phyloP scores from a whole-genome alignment of 2,329 filamentous ascomycete genomes.

The Colletotrichum nymphaeae region DNA sequence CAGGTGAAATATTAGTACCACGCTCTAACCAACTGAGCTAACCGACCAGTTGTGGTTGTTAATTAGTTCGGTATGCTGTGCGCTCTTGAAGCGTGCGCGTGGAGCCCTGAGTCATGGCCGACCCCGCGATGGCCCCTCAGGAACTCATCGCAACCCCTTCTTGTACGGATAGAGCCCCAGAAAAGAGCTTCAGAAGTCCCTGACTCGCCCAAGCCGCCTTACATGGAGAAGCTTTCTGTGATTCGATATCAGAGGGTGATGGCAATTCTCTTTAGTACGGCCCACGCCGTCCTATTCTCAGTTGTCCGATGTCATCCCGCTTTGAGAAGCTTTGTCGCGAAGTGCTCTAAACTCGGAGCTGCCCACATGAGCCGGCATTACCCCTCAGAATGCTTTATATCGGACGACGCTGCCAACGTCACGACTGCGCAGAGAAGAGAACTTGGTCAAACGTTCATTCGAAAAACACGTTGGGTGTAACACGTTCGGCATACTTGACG shows the following conservation, averaged over 20 bases:
- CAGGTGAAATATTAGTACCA: conserved; percentile 34
- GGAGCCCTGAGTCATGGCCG: not conserved
- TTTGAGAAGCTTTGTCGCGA: not conserved
- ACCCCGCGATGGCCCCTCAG: not conserved
- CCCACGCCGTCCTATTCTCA: not conserved
- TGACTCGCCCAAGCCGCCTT: not conserved
- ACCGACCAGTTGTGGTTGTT: conserved; percentile 16
- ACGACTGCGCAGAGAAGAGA: not conserved
- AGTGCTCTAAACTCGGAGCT: not conserved
- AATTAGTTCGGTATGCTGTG: rapidly evolving
- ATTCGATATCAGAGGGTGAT: not conserved
- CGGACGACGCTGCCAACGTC: not conserved
- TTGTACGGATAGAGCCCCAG: too few relatives aligned
- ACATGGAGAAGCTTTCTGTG: not conserved
- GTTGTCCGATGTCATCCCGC: not conserved
- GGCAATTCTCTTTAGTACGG: not conserved
- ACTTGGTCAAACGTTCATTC: not conserved
- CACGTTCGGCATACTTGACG: too few relatives aligned
- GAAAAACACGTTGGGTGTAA: too few relatives aligned
- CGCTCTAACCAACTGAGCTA: conserved; percentile 37
- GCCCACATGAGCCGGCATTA: not conserved
- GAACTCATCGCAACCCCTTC: not conserved
- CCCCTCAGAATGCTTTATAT: not conserved
- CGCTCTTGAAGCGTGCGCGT: too few relatives aligned
- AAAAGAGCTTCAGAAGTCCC: not conserved